phyloP scores from a whole-genome alignment of 805 yeast genomes.

The Metschnikowia kofuensis region DNA sequence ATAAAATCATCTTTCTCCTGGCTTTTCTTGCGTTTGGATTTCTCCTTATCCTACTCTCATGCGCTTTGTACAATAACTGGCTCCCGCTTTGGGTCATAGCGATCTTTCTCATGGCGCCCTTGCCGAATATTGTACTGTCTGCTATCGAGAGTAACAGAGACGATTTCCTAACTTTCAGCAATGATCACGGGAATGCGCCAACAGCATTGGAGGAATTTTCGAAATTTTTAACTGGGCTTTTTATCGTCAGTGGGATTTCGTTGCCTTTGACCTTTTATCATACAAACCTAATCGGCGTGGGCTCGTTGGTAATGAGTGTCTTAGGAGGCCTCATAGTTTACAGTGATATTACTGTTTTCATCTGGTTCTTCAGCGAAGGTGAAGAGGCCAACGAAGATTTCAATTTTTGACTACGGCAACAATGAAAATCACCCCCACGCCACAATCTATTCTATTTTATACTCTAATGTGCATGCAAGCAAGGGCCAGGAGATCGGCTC shows the following conservation, averaged over 20 bases:
- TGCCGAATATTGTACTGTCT: constrained; percentile 40
- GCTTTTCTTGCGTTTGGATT: constrained; percentile 47
- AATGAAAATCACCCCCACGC: too few species aligned
- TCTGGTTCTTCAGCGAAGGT: constrained; percentile 45
- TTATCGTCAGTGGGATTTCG: constrained; percentile 44
- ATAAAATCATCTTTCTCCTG: constrained; percentile 44
- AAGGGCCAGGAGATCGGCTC: too few species aligned
- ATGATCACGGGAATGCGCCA: constrained; percentile 37
- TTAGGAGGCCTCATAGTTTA: constrained; percentile 45
- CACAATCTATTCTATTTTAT: background rate
- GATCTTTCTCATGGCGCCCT: constrained; percentile 43
- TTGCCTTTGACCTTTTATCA: constrained; percentile 42
- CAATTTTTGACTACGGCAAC: constrained; percentile 26
- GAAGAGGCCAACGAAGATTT: constrained; percentile 46
- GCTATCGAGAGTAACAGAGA: constrained; percentile 38
- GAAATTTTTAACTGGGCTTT: constrained; percentile 38
- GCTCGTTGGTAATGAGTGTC: constrained; percentile 43
- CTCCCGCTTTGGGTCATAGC: constrained; percentile 36
- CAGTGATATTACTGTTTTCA: constrained; percentile 41
- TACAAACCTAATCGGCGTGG: constrained; percentile 33
- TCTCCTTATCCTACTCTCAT: constrained; percentile 40
- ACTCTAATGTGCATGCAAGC: constrained; percentile 1
- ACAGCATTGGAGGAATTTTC: constrained; percentile 38
- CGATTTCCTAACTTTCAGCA: constrained; percentile 43
- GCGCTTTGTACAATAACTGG: constrained; percentile 45